Base-by-base conservation (phyloP, 108 stramenopile species). In the Nitzschia putrida region DNA sequence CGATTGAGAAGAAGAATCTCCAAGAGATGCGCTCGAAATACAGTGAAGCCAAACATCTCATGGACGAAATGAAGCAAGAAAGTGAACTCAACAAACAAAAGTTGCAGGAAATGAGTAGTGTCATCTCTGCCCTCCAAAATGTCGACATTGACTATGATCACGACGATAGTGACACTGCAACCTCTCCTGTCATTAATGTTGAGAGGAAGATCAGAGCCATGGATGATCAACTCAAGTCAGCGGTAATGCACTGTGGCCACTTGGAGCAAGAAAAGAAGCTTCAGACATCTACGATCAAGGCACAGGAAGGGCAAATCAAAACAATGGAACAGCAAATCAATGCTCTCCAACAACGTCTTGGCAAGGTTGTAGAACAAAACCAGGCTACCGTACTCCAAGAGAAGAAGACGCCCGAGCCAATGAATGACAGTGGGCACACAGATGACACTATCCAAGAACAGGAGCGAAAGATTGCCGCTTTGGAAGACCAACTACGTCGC, bases 151-250 rank as follows among this genome's bases (percentile, higher is more conserved):
- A 64, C 2, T 64, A 64, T 41, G 40, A 58, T 24, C 0, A 14
- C 13, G 47, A 43, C 14, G 57, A 66, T 6, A n/a, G 13, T 0
- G 22, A 37, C 16, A 24, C 43, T 50, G 11, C 57, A 3, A 4
- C 22, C n/a, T 20, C 57, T 12, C 58, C 34, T 8, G 55, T 69
- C 13, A 9, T 26, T 8, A 76, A 76, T 22, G 64, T 73, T 11
- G 58, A 73, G 34, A 53, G 61, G 22, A 76, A 76, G 50, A 64
- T 76, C 23, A 53, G 52, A 29, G 74, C 74, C 0, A 76, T 76
- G 7, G 59, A 63, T 21, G 41, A 29, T 8, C 59, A 76, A 29
- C 55, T 76, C 57, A 54, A 57, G 21, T 13, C 51, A 21, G 53
- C 67, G 3, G 69, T 68, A 61, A 51, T 49, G 29, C 74, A 68